These are phyloP conservation scores for Anthracocystis setariae DNA, from an alignment of 1,284 basidiomycete species.

Conservation along the genomic window DNA sequence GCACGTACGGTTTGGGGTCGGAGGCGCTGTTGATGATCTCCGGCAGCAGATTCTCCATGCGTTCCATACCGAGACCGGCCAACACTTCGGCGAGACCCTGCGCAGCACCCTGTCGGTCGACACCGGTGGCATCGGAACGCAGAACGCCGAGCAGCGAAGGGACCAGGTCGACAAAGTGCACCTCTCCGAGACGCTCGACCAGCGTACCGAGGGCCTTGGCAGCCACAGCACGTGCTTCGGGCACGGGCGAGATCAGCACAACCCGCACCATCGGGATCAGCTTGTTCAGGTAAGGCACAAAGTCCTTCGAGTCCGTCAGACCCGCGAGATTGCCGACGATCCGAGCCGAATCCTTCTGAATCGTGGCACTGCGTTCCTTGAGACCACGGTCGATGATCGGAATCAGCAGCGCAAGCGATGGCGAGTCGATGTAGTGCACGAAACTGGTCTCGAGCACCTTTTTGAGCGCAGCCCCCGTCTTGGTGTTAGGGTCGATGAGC, in stretches of 20 bases:
- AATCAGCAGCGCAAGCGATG: conserved; percentile 93
- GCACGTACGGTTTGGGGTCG: conserved; percentile 87
- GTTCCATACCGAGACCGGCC: conserved; percentile 94
- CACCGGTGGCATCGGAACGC: conserved; percentile 91
- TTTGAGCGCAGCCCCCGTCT: conserved; percentile 84
- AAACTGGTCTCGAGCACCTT: conserved; percentile 92
- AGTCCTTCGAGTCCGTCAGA: conserved; percentile 93
- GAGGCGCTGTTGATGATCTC: conserved; percentile 92
- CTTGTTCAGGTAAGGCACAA: conserved; percentile 90
- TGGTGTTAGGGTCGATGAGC: conserved; percentile 88
- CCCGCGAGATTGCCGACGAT: conserved; percentile 93
- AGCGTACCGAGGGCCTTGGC: conserved; percentile 97
- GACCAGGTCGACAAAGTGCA: conserved; percentile 94
- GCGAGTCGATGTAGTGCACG: conserved; percentile 97
- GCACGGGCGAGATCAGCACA: conserved; percentile 89
- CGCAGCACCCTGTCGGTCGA: conserved; percentile 96
- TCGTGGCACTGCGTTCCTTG: conserved; percentile 88
- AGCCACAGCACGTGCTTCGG: conserved; percentile 94
- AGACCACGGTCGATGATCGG: conserved; percentile 95
- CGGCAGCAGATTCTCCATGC: conserved; percentile 91
- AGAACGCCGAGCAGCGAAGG: conserved; percentile 88
- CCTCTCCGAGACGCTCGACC: conserved; percentile 93
- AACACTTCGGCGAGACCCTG: conserved; percentile 97
- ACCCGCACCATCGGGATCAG: conserved; percentile 90
- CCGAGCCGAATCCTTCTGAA: conserved; percentile 93